Evolutionary conservation across 169 alveolate species (phyloP).

Genomic region (Perkinsus marinus): DNA sequence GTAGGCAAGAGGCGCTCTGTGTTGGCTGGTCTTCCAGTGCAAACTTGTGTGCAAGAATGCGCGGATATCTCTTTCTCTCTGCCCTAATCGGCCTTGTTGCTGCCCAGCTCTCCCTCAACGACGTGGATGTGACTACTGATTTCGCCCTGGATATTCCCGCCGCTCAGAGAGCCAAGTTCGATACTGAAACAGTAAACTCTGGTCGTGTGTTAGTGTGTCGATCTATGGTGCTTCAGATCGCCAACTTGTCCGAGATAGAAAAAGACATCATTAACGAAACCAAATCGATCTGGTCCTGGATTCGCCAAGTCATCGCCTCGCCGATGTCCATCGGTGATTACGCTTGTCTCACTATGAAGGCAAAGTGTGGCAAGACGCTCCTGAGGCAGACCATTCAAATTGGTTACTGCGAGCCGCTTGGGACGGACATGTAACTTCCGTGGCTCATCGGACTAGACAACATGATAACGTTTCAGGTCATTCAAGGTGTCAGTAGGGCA

Average conservation of each 20-base stretch:
- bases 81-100: not conserved
- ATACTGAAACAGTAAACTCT: not conserved
- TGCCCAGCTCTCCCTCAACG: not conserved
- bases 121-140: not conserved
- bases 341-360: not conserved
- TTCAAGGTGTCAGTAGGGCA: not conserved
- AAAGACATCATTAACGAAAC: not conserved
- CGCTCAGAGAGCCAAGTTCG: not conserved
- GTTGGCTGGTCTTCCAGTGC: not conserved
- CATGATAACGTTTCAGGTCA: not conserved
- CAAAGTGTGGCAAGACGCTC: not conserved
- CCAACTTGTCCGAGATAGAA: not conserved
- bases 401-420: not conserved
- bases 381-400: not conserved
- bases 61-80: not conserved
- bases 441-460: not conserved
- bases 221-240: not conserved
- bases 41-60: not conserved
- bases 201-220: not conserved
- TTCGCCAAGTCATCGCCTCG: not conserved
- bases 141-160: not conserved
- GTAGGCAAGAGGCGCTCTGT: no score
- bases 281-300: not conserved
- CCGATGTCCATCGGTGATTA: not conserved
- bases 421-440: not conserved